Evolutionary conservation across 148 eudicot genomes (phyloP).

Genomic region (Chenopodium album): DNA sequence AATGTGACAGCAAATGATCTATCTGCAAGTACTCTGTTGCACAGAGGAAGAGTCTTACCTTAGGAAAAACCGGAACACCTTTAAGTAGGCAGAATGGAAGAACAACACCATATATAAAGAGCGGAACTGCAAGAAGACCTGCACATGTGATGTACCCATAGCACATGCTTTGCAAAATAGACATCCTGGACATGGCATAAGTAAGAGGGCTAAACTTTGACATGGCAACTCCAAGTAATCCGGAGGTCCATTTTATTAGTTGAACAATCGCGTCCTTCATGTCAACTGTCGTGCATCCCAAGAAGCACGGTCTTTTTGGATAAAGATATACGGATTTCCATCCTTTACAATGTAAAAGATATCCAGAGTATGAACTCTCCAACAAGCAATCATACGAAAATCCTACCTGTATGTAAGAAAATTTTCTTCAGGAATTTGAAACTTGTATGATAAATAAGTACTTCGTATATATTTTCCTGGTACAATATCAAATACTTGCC

Average conservation of each 20-base stretch:
- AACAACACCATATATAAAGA: conserved; percentile 29
- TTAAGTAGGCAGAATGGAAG: conserved; percentile 20
- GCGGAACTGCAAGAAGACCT: conserved; percentile 11
- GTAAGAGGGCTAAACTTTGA: conserved; percentile 30
- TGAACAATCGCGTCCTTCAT: conserved; percentile 36
- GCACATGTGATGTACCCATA: conserved; percentile 27
- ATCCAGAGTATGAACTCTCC: conserved; percentile 33
- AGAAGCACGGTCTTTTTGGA: conserved; percentile 34
- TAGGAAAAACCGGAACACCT: conserved; percentile 28
- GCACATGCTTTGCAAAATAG: conserved; percentile 25
- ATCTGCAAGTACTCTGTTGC: too few relatives aligned
- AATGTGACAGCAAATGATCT: too few relatives aligned
- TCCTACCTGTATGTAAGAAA: conserved; percentile 20
- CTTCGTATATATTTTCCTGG: neutral
- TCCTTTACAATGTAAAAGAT: conserved; percentile 32
- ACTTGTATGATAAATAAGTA: neutral
- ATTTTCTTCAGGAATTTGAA: neutral
- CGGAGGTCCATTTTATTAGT: conserved; percentile 32
- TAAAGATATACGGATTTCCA: conserved; percentile 33
- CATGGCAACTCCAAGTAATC: conserved; percentile 31
- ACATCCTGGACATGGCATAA: conserved; percentile 30
- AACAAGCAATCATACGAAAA: conserved; percentile 32
- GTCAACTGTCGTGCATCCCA: conserved; percentile 33
- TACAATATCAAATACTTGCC: conserved; percentile 33
- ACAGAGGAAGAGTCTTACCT: conserved; percentile 15